Base-by-base conservation (phyloP, 2,329 filamentous ascomycete species). In the Aspergillus piperis region DNA sequence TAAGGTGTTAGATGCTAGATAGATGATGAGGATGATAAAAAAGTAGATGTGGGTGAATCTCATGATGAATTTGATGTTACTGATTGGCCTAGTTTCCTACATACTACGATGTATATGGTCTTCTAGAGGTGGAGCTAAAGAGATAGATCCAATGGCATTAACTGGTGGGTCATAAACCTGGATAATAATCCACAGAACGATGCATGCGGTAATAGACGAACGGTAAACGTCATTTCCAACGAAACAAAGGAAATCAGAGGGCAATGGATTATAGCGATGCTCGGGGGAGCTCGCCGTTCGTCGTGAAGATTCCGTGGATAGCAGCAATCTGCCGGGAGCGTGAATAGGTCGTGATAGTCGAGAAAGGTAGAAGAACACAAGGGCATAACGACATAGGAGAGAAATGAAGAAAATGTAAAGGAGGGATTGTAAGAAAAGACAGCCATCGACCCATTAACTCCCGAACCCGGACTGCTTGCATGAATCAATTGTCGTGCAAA, bases 121-220 rank as follows among this genome's bases (percentile, higher is more conserved):
- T 5, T 19, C 5, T 10, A 21, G 17, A 8, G 8, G n/a, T 17
- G 17, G n/a, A 8, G 17, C 23, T 17, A 6, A n/a, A 52, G 30
- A 58, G 36, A 64, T 61, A 62, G 52, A 64, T 65, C 60, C 64
- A 67, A 65, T 65, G 58, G 59, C 60, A 64, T 64, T 65, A 66
- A 52, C 60, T 48, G 48, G 50, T 60, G 57, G 54, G 57, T 60
- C 62, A 62, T 64, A 67, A 64, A 59, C 64, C 61, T 64, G 62
- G 62, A 63, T 39, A 61, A 67, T 63, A 66, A 66, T 63, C 62
- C 66, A 64, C 60, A 62, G 65, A 64, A 58, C 63, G 70, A 52
- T 36, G 56, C 32, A 25, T 21, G 44, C 32, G 42, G n/a, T 66
- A 66, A 59, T 11, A 64, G 51, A 61, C 60, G 57, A 57, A 50